Conservation (phyloP, 2,329 filamentous ascomycete genomes). For the Coniella lustricola region DNA sequence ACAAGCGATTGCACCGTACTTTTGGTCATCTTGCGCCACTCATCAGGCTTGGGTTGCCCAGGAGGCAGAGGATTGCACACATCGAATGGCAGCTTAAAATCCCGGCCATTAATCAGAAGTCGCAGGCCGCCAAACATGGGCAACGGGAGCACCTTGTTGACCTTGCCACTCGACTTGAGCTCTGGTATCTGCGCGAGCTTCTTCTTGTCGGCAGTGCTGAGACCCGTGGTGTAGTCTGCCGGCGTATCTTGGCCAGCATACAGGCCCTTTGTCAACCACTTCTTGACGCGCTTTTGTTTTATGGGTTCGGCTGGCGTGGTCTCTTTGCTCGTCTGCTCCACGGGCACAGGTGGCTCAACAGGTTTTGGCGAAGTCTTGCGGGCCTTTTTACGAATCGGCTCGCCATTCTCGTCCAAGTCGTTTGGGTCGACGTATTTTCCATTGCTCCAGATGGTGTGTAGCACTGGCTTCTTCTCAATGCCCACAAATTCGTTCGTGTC, state of each 20-base stretch:
- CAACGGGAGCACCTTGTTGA: conserved; percentile 58
- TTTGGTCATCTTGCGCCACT: conserved; percentile 86
- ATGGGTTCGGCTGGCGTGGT: conserved; percentile 29
- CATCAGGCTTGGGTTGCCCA: conserved; percentile 83
- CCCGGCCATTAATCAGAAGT: conserved; percentile 61
- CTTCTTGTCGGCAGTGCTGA: conserved; percentile 47
- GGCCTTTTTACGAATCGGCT: conserved; percentile 31
- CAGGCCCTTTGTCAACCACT: conserved; percentile 74
- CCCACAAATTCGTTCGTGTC: conserved; percentile 57
- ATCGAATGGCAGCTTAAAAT: conserved; percentile 87
- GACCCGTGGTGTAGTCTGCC: conserved; percentile 37
- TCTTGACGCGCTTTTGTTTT: conserved; percentile 53
- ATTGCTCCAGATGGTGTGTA: conserved; percentile 57
- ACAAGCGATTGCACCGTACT: conserved; percentile 49
- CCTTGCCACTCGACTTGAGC: conserved; percentile 36
- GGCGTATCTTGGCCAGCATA: conserved; percentile 73
- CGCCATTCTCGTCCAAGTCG: conserved; percentile 28
- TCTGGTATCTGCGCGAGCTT: conserved; percentile 40
- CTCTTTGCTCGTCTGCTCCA: conserved; percentile 14
- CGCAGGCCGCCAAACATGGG: conserved; percentile 74
- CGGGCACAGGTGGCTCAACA: conserved; percentile 1
- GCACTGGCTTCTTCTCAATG: conserved; percentile 50
- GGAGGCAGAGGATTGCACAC: conserved; percentile 80
- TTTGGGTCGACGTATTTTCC: conserved; percentile 50
- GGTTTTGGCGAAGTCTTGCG: conserved; percentile 20